Evolutionary conservation across 148 eudicot species (phyloP), one percentile per base, ranked within the genome.

Genomic region (Talinum fruticosum): DNA sequence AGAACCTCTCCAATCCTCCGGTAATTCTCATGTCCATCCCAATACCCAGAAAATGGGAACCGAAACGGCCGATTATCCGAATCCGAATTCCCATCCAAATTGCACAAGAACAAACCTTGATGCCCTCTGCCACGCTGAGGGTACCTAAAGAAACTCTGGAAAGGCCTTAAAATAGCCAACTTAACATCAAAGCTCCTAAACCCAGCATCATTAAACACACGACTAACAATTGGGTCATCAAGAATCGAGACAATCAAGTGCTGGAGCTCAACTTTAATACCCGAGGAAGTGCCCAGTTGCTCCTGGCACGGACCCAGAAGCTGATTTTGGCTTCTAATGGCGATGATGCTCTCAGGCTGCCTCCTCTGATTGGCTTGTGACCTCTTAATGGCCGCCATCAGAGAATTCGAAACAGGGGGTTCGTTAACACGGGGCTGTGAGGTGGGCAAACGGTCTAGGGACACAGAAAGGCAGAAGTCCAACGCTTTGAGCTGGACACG

Each of bases 311-410:
- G 78, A 69, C 76, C 73, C 66, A 47, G 23, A 57, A 72, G 44
- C 26, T 45, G 64, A 33, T 79, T 87, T 8, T 83, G 82, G 76
- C 84, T 91, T 49, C 83, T 86, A 75, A 84, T 10, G 6, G 78
- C 79, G 29, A 80, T 78, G 21, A 89, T 81, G 47, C 83, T 84
- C 45, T 94, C 97, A 29, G 94, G 97, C 72, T 90, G 89, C 34
- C 98, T 75, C 36, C 94, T 80, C 75, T 94, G 98, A 59, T 89
- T 91, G 28, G 97, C 97, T 80, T 94, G 98, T 16, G 97, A 88
- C 19, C 98, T 78, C 77, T 92, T 94, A 28, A 94, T 92, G 2
- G 97, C 98, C 2, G 98, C 97, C 98, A 94, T 91, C 29, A 94
- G 82, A n/a, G 98, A 94, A 78, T 94, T 94, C 16, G 97, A 94